Percentiles rank a stretch among this genome's conserved stretches.
Evolutionary conservation across 331 rosid genomes (phyloP).

Genomic region (Ulmus americana): DNA sequence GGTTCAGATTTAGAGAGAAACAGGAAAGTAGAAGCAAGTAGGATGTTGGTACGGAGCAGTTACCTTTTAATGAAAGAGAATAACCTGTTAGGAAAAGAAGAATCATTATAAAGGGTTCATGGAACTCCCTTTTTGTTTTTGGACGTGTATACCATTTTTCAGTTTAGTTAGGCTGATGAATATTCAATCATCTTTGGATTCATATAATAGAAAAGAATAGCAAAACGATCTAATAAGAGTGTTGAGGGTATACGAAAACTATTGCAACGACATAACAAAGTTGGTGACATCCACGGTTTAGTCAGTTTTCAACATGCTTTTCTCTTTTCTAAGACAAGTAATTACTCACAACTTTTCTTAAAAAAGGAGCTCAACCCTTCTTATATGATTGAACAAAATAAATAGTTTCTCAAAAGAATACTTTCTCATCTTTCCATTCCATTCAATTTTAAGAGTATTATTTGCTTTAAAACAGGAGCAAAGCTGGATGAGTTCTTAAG

Average conservation of each 20-base stretch:
- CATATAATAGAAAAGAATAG: too few species aligned
- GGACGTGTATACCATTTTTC: too few species aligned
- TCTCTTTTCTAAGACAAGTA: neutral
- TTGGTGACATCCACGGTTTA: neutral
- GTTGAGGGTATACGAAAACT: neutral
- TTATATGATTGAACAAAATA: neutral
- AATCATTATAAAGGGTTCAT: too few species aligned
- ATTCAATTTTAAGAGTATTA: constrained; percentile 15
- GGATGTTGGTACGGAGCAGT: neutral
- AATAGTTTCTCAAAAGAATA: too few species aligned
- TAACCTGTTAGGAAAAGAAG: too few species aligned
- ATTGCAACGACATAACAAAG: neutral
- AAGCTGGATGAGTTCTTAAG: constrained; percentile 52
- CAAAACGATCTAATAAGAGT: neutral
- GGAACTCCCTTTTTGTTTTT: too few species aligned
- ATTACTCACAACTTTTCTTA: neutral
- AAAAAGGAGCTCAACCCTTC: neutral
- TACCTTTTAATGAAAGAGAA: too few species aligned
- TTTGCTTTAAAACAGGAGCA: constrained; percentile 42
- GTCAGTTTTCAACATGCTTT: neutral
- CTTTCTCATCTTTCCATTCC: neutral
- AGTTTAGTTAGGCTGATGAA: too few species aligned
- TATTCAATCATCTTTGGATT: too few species aligned
- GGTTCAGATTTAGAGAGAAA: neutral
- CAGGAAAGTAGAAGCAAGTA: neutral